Percentiles rank a stretch among this genome's conserved stretches.
Conservation (phyloP, 2,329 filamentous ascomycete genomes). For the Colletotrichum endophyticum region DNA sequence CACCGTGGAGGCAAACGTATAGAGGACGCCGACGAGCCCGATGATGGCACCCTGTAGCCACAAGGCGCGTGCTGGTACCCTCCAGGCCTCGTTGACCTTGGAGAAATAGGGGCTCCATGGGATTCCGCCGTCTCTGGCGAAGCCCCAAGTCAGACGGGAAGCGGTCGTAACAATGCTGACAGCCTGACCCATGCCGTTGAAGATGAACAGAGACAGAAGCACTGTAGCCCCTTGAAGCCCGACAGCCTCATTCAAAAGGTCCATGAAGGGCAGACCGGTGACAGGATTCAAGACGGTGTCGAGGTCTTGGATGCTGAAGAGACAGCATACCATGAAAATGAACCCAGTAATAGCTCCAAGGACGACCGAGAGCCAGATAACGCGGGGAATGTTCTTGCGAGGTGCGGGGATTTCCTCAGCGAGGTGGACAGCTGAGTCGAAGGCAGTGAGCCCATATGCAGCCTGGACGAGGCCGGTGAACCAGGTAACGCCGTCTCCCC, state of each 20-base stretch:
- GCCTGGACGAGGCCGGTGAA: conserved; percentile 62
- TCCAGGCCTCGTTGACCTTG: conserved; percentile 51
- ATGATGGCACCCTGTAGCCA: conserved; percentile 53
- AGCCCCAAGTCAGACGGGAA: conserved; percentile 58
- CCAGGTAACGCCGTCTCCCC: conserved; percentile 61
- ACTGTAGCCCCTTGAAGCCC: conserved; percentile 44
- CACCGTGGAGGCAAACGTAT: conserved; percentile 58
- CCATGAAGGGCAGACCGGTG: conserved; percentile 52
- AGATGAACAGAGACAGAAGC: conserved; percentile 56
- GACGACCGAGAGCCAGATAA: conserved; percentile 57
- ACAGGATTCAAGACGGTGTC: conserved; percentile 42
- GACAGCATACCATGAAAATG: conserved; percentile 56
- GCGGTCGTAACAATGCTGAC: conserved; percentile 55
- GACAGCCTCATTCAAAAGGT: conserved; percentile 45
- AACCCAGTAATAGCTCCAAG: conserved; percentile 54
- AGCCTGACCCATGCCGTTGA: conserved; percentile 60
- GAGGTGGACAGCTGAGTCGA: conserved; percentile 64
- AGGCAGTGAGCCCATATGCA: conserved; percentile 61
- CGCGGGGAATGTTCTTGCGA: conserved; percentile 52
- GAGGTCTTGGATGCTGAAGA: conserved; percentile 55
- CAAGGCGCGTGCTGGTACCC: conserved; percentile 55
- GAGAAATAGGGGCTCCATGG: conserved; percentile 50
- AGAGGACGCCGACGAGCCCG: conserved; percentile 54
- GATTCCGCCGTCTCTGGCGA: conserved; percentile 56
- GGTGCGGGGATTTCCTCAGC: conserved; percentile 61